These are phyloP conservation scores for Raffaelea ambrosiae DNA, from an alignment of 2,329 filamentous ascomycete genomes.

Conservation along the genomic window DNA sequence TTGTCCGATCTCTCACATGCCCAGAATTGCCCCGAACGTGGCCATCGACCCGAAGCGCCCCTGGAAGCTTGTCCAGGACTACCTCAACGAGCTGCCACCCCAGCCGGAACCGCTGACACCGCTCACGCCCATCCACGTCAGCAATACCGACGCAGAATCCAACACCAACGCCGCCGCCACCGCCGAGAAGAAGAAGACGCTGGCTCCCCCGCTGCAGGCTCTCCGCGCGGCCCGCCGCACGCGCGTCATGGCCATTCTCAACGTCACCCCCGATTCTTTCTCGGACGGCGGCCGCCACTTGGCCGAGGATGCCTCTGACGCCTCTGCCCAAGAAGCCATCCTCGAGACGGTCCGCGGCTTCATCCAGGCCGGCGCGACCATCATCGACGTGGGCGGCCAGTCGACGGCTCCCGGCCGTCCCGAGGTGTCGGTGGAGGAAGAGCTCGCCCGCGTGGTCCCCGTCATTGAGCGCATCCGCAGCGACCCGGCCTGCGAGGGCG, in stretches of 20 bases:
- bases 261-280: constrained; percentile 93
- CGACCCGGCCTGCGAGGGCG: constrained; percentile 8
- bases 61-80: constrained; percentile 53
- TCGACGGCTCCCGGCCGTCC: constrained; percentile 73
- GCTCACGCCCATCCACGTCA: constrained; percentile 43
- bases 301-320: constrained; percentile 29
- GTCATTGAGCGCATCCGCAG: constrained; percentile 66
- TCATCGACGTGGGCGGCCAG: constrained; percentile 89
- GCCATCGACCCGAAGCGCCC: constrained; percentile 44
- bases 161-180: too few relatives aligned
- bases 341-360: constrained; percentile 50
- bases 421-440: constrained; percentile 63
- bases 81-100: constrained; percentile 49
- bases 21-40: constrained; percentile 47
- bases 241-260: constrained; percentile 86
- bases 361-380: constrained; percentile 63
- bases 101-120: constrained; percentile 45
- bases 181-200: too few relatives aligned
- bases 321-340: constrained; percentile 38
- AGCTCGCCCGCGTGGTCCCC: constrained; percentile 69
- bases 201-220: constrained; percentile 53
- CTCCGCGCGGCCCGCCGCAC: constrained; percentile 53
- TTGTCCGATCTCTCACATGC: not conserved
- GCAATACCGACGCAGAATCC: too few relatives aligned
- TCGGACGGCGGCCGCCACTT: constrained; percentile 73